These are phyloP conservation scores for Achaetomiella virescens DNA, from an alignment of 495 filamentous ascomycete species.

Conservation along the genomic window DNA sequence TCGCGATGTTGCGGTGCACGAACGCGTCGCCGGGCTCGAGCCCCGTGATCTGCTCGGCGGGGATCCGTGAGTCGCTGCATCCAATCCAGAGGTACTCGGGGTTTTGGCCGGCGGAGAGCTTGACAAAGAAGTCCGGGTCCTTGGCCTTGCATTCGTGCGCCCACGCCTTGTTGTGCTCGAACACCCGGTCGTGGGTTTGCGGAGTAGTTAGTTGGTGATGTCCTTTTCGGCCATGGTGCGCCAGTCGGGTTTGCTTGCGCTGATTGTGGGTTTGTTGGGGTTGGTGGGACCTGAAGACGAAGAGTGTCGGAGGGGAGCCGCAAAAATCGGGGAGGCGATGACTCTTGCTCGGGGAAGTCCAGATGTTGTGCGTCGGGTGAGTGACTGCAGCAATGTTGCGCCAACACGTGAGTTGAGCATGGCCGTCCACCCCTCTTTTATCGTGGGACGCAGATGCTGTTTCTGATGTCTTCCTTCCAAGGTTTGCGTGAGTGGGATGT, in stretches of 20 bases:
- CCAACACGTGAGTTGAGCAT: constrained; percentile 12
- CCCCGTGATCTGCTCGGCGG: constrained; percentile 54
- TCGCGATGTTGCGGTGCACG: constrained; percentile 60
- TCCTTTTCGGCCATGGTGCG: constrained; percentile 33
- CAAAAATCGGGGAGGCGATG: background rate
- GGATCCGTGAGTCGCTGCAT: constrained; percentile 58
- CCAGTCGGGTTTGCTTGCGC: constrained; percentile 7
- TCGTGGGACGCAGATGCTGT: too few relatives aligned
- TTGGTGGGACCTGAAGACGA: background rate
- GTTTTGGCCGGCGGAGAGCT: constrained; percentile 47
- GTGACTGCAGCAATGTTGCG: constrained; percentile 4
- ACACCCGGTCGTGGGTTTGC: constrained; percentile 48
- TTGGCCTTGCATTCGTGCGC: constrained; percentile 43
- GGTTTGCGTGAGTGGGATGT: background rate
- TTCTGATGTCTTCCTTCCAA: background rate
- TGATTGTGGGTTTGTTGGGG: background rate
- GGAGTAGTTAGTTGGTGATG: constrained; percentile 37
- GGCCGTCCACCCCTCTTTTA: background rate
- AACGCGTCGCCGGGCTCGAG: constrained; percentile 55
- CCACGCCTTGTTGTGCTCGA: constrained; percentile 51
- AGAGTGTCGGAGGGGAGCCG: background rate
- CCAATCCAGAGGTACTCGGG: constrained; percentile 62
- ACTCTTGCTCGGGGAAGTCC: background rate
- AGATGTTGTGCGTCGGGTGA: background rate
- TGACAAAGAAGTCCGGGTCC: constrained; percentile 51